Evolutionary conservation across 805 yeast species (phyloP).

Genomic region (Hanseniaspora valbyensis): DNA sequence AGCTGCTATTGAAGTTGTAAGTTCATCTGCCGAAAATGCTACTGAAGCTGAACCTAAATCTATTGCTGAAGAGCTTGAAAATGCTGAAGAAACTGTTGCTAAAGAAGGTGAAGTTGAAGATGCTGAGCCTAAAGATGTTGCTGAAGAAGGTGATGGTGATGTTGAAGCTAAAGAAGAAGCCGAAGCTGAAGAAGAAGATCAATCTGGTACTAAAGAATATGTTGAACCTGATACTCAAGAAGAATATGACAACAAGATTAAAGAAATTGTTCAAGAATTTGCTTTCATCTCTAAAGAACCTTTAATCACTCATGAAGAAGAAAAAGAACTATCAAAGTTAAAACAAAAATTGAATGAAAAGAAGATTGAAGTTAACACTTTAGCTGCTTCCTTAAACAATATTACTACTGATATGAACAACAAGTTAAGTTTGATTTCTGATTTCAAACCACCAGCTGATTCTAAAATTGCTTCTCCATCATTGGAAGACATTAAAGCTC

Average conservation of each 20-base stretch:
- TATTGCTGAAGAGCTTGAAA: too few species aligned
- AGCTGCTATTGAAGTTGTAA: background rate
- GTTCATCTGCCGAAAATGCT: background rate
- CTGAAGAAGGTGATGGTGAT: background rate
- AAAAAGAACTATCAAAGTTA: slow-evolving; percentile 3
- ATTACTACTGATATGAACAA: background rate
- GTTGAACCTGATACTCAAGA: slow-evolving; percentile 13
- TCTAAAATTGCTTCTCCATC: background rate
- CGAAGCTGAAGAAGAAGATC: background rate
- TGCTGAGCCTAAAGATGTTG: too few species aligned
- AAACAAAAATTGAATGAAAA: background rate
- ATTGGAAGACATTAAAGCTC: slow-evolving; percentile 1
- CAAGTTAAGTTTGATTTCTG: slow-evolving; percentile 3
- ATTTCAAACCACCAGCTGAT: slow-evolving; percentile 5
- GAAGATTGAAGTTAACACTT: slow-evolving; percentile 5
- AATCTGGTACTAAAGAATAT: slow-evolving; percentile 8
- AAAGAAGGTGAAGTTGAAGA: too few species aligned
- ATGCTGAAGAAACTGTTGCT: too few species aligned
- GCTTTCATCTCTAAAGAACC: slow-evolving; percentile 11
- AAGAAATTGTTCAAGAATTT: slow-evolving; percentile 8
- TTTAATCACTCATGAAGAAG: slow-evolving; percentile 10
- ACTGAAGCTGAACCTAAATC: too few species aligned
- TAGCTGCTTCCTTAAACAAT: background rate
- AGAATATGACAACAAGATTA: slow-evolving; percentile 4
- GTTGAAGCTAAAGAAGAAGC: background rate